A percentile compares a stretch with the other conserved stretches of the same genome.
Evolutionary conservation across 495 filamentous ascomycete species (phyloP).

Genomic region (Echria macrotheca): DNA sequence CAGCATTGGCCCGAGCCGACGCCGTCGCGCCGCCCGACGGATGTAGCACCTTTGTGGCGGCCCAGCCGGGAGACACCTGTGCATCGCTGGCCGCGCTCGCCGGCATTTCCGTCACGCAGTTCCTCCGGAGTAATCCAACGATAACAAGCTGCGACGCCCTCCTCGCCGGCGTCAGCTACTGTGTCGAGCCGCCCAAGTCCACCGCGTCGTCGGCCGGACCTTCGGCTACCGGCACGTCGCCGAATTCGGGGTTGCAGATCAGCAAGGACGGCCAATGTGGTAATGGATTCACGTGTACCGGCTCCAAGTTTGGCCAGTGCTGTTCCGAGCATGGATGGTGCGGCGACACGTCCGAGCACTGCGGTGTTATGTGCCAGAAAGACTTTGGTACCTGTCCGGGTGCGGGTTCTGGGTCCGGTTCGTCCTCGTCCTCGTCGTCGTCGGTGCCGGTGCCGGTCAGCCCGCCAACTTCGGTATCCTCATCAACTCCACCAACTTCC

Average conservation of each 20-base stretch:
- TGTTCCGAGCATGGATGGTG: slow-evolving; percentile 13
- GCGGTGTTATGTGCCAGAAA: slow-evolving; percentile 6
- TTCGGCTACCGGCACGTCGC: not conserved
- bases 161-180: slow-evolving; percentile 9
- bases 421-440: too few species aligned
- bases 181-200: slow-evolving; percentile 10
- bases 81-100: slow-evolving; percentile 10
- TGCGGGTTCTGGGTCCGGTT: not conserved
- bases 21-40: not conserved
- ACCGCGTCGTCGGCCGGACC: not conserved
- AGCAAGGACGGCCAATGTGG: slow-evolving; percentile 9
- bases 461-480: not conserved
- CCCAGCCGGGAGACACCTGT: slow-evolving; percentile 14
- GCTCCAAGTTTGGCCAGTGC: slow-evolving; percentile 7
- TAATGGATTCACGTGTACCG: slow-evolving; percentile 4
- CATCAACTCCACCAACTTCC: not conserved
- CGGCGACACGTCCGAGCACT: slow-evolving; percentile 4
- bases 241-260: not conserved
- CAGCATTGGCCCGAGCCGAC: too few species aligned
- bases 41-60: slow-evolving; percentile 13
- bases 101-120: slow-evolving; percentile 15
- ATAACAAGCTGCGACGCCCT: slow-evolving; percentile 15
- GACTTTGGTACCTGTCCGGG: slow-evolving; percentile 6
- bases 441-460: too few species aligned
- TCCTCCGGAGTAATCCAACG: slow-evolving; percentile 14